A percentile compares a stretch with the other conserved stretches of the same genome.
These are phyloP conservation scores for Venturia effusa DNA, from an alignment of 2,329 filamentous ascomycete species.

Conservation along the genomic window DNA sequence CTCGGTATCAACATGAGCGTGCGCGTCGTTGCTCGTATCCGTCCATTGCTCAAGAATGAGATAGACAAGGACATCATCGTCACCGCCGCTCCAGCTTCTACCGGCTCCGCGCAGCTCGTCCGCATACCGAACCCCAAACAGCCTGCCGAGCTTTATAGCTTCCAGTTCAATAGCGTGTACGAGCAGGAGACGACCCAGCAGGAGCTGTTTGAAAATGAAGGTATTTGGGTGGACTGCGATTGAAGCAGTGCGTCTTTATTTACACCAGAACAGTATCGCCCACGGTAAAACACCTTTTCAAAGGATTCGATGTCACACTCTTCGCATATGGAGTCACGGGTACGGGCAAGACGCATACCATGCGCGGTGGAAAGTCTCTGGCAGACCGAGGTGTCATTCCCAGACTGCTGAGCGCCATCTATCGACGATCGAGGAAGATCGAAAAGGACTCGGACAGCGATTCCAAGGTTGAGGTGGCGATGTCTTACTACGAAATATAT, in stretches of 20 bases:
- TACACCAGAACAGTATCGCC: constrained; percentile 55
- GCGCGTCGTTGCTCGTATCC: constrained; percentile 80
- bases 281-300: constrained; percentile 83
- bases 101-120: constrained; percentile 44
- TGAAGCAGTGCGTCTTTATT: constrained; percentile 13
- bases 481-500: constrained; percentile 96
- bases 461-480: constrained; percentile 59
- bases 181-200: constrained; percentile 72
- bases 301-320: constrained; percentile 76
- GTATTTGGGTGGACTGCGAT: constrained; percentile 34
- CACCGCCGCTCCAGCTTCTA: constrained; percentile 36
- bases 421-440: constrained; percentile 74
- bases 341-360: constrained; percentile 91
- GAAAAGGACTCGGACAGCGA: constrained; percentile 64
- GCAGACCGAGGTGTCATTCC: constrained; percentile 84
- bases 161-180: constrained; percentile 91
- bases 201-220: constrained; percentile 79
- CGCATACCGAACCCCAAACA: constrained; percentile 94
- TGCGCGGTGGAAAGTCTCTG: constrained; percentile 81
- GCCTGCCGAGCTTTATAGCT: constrained; percentile 79
- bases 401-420: constrained; percentile 72
- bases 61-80: constrained; percentile 82
- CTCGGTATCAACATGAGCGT: constrained; percentile 42
- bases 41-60: constrained; percentile 78
- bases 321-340: constrained; percentile 92